Base-by-base conservation (phyloP, 257 asterid genomes). In the Ligustrum vulgare region DNA sequence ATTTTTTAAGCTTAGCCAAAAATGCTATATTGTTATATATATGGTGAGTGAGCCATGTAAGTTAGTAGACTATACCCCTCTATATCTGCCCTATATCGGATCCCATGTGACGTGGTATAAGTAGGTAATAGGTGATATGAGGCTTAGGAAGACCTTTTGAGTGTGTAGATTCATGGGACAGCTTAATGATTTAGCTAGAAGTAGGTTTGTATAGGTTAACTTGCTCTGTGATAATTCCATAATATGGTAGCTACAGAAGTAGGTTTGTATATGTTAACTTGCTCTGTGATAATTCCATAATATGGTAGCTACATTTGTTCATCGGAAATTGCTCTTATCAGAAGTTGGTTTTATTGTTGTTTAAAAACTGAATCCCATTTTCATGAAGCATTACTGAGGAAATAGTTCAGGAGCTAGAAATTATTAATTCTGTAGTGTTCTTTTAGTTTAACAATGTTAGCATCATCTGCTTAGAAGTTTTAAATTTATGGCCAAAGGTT, bases 381-480 rank as follows among this genome's bases (percentile, higher is more conserved):
- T 22, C 49, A 36, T 56, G 33, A 70, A 37, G 75, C 51, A 37
- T 33, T 58, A 75, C 67, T 66, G 56, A 35, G 74, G 41, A 31
- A 41, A 70, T 8, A 34, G 37, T 71, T 60, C 68, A 43, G 72
- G 71, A 74, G n/a, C 10, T 51, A 51, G 28, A 58, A 62, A 18
- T 56, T 13, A 3, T 23, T 62, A 60, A 51, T 51, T 18, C 33
- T 47, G 22, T 72, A 7, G 49, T 45, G 39, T 18, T 66, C 43
- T 22, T 66, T 15, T 56, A 33, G 54, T 23, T 73, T 12, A 13
- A 74, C 43, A 34, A 56, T 33, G 65, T 76, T 64, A 47, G 67
- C 70, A 51, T 47, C 47, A 71, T 72, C 63, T 74, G 25, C 70
- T 56, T 70, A 32, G 28, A 64, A 76, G 43, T 58, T 77, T n/a